Evolutionary conservation across 345 rosid genomes (phyloP).

Genomic region (Citrus inodora): DNA sequence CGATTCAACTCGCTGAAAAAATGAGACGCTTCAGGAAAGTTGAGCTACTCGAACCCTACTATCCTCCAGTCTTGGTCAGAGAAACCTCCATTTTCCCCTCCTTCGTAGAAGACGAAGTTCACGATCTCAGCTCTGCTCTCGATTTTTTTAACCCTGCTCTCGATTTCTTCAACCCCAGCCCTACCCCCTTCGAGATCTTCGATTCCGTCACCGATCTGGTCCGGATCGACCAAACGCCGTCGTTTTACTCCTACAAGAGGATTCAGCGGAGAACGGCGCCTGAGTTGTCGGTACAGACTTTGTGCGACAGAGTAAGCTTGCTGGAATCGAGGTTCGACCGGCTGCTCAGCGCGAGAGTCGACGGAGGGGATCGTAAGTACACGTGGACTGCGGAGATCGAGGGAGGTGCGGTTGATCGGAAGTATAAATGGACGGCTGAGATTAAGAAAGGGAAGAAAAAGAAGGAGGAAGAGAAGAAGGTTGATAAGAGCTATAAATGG

Average conservation of each 20-base stretch:
- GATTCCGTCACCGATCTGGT: slow-evolving; percentile 63
- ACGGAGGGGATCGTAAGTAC: slow-evolving; percentile 65
- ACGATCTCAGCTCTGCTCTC: slow-evolving; percentile 33
- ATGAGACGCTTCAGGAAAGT: slow-evolving; percentile 50
- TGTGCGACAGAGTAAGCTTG: slow-evolving; percentile 56
- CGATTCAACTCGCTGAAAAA: slow-evolving; percentile 13
- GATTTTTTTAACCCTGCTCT: slow-evolving; percentile 24
- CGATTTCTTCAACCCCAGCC: slow-evolving; percentile 30
- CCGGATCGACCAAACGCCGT: slow-evolving; percentile 41
- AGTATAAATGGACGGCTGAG: slow-evolving; percentile 80
- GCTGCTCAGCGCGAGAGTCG: slow-evolving; percentile 26
- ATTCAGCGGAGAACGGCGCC: slow-evolving; percentile 37
- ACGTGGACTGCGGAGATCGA: slow-evolving; percentile 73
- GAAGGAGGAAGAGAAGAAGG: slow-evolving; percentile 12
- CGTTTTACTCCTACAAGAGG: slow-evolving; percentile 46
- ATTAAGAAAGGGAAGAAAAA: slow-evolving; percentile 47
- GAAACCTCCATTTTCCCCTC: slow-evolving; percentile 43
- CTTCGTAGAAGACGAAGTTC: slow-evolving; percentile 25
- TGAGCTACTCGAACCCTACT: slow-evolving; percentile 41
- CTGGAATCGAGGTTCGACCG: slow-evolving; percentile 73
- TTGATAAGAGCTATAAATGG: slow-evolving; percentile 71
- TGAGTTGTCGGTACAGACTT: slow-evolving; percentile 36
- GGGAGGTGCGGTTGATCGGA: slow-evolving; percentile 55
- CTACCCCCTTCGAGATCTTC: slow-evolving; percentile 38
- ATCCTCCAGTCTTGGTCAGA: slow-evolving; percentile 12